Base-by-base conservation (phyloP, 768 basidiomycete species). In the Naganishia kalamii region DNA sequence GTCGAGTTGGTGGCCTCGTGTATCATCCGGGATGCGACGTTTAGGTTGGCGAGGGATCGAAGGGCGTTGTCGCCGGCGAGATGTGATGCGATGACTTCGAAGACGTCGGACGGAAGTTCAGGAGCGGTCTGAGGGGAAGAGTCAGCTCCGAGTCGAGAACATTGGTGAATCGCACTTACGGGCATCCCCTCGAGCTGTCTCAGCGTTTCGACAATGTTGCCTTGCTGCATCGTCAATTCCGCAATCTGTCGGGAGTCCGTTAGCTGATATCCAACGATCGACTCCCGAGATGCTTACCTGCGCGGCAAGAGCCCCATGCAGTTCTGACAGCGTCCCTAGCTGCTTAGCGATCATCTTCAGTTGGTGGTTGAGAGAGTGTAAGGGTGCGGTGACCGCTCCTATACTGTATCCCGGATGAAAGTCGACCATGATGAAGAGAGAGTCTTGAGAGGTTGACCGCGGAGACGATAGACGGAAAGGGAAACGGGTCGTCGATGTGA, bases 391-490 rank as follows among this genome's bases (percentile, higher is more conserved):
- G 27, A 57, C 19, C 33, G 54, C 32, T 4, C 54, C 54, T 57
- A 57, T 57, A 27, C 54, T 57, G 54, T 57, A 57, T 57, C 54
- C 54, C n/a, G 54, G 54, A 25, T 57, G 54, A 21, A 57, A 57
- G 32, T 40, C 54, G 54, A 57, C 32, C 54, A 57, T 57, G 32
- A 12, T 57, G 35, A 10, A 44, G 21, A 44, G 43, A 44, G 19
- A 15, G 43, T 44, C 10, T 8, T 40, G 37, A 40, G 7, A 17
- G 37, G 17, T 7, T 40, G 8, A 17, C 37, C 8, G 37, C 8
- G 8, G 8, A 17, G 37, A 40, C 17, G 8, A 40, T 8, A 40
- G 37, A 40, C 7, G 17, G 37, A n/a, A n/a, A n/a, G n/a, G n/a
- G n/a, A n/a, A n/a, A n/a, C n/a, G n/a, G n/a, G n/a, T n/a, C n/a